Percentiles rank a stretch among this genome's conserved stretches.
Evolutionary conservation across 2,329 filamentous ascomycete genomes (phyloP).

Genomic region (Corynespora cassiicola): DNA sequence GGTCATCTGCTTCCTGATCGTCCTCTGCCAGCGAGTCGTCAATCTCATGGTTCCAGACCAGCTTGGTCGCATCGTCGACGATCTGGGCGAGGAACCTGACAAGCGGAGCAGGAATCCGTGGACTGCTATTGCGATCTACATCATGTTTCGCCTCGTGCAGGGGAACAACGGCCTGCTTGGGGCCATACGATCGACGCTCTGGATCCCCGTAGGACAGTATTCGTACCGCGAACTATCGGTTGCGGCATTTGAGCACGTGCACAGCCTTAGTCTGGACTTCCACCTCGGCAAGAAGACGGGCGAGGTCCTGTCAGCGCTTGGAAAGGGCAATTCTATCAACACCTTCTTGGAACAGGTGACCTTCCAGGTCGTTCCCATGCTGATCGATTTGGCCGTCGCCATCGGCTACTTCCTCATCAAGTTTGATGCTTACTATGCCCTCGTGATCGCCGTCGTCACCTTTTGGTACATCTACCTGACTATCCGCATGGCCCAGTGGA

Average conservation of each 20-base stretch:
- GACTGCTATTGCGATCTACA: constrained; percentile 76
- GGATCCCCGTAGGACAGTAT: constrained; percentile 97
- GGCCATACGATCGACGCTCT: constrained; percentile 80
- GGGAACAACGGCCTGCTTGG: constrained; percentile 88
- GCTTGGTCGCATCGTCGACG: constrained; percentile 79
- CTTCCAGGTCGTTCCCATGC: constrained; percentile 94
- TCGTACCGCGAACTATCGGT: constrained; percentile 94
- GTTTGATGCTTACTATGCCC: constrained; percentile 89
- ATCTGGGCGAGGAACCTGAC: constrained; percentile 67
- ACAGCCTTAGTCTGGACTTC: constrained; percentile 93
- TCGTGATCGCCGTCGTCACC: constrained; percentile 87
- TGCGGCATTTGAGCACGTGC: constrained; percentile 96
- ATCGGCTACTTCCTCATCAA: constrained; percentile 78
- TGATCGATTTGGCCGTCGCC: constrained; percentile 85
- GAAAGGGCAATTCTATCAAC: constrained; percentile 96
- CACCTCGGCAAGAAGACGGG: constrained; percentile 96
- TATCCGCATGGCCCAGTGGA: constrained; percentile 92
- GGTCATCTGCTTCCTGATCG: constrained; percentile 79
- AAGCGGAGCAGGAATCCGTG: constrained; percentile 67
- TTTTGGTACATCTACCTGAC: constrained; percentile 98
- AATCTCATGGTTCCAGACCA: constrained; percentile 87
- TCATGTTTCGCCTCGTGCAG: constrained; percentile 81
- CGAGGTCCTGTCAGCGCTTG: constrained; percentile 92
- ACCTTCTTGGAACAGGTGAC: constrained; percentile 96
- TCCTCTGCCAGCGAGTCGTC: constrained; percentile 80